Percentiles rank a stretch among this genome's conserved stretches.
Conservation (phyloP, 1,284 basidiomycete species). For the Mycena citricolor region DNA sequence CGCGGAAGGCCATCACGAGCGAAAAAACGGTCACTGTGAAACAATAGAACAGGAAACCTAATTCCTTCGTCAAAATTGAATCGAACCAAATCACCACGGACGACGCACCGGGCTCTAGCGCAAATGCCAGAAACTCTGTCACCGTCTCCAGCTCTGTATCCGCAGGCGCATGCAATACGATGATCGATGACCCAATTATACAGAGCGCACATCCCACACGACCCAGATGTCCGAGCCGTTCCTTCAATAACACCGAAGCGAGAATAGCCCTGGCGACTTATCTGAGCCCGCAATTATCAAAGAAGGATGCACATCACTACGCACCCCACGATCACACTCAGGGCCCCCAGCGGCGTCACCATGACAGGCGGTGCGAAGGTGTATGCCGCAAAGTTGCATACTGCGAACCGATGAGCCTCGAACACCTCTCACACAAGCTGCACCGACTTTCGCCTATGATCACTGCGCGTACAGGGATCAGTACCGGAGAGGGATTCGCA, state of each 20-base stretch:
- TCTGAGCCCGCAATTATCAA: slow-evolving; percentile 11
- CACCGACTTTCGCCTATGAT: slow-evolving; percentile 82
- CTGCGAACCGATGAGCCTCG: slow-evolving; percentile 39
- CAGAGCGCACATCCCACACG: slow-evolving; percentile 91
- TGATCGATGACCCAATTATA: slow-evolving; percentile 89
- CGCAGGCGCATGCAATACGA: slow-evolving; percentile 94
- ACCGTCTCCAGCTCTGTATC: slow-evolving; percentile 94
- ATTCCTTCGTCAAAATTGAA: slow-evolving; percentile 30
- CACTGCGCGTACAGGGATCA: slow-evolving; percentile 50
- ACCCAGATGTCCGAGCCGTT: slow-evolving; percentile 92
- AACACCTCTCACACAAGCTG: neutral
- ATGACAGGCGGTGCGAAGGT: slow-evolving; percentile 97
- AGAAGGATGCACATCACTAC: slow-evolving; percentile 29
- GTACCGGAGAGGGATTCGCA: neutral
- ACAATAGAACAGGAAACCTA: slow-evolving; percentile 89
- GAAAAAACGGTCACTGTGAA: slow-evolving; percentile 82
- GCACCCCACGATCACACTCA: slow-evolving; percentile 94
- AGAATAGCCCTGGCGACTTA: slow-evolving; percentile 71
- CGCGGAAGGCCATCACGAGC: slow-evolving; percentile 84
- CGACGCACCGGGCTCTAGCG: slow-evolving; percentile 80
- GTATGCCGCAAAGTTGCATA: slow-evolving; percentile 98
- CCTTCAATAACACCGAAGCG: slow-evolving; percentile 89
- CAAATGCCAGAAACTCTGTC: slow-evolving; percentile 91
- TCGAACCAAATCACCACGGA: slow-evolving; percentile 7
- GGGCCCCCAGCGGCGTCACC: slow-evolving; percentile 93